Evolutionary conservation across 2,329 filamentous ascomycete species (phyloP).

Genomic region (Monilinia laxa): DNA sequence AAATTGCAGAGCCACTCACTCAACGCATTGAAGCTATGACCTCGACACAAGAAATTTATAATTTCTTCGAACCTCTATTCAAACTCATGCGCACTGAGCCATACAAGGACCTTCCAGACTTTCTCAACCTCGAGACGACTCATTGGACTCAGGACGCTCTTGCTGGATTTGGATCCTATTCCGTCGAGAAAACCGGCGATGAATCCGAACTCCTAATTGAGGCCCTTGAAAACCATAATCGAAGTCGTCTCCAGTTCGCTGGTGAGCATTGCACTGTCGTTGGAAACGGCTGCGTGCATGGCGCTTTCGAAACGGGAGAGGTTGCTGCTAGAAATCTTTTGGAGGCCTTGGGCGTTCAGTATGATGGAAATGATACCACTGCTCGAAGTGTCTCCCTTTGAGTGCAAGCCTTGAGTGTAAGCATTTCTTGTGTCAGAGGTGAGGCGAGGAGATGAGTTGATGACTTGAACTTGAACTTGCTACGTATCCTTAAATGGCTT

Average conservation of each 20-base stretch:
- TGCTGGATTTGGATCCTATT: slow-evolving; percentile 46
- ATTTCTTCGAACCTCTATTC: slow-evolving; percentile 48
- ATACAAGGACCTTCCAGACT: slow-evolving; percentile 45
- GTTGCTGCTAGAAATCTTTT: slow-evolving; percentile 45
- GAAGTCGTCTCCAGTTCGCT: slow-evolving; percentile 44
- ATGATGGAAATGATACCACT: slow-evolving; percentile 40
- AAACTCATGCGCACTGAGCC: slow-evolving; percentile 46
- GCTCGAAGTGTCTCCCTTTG: slow-evolving; percentile 30
- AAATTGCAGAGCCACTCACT: slow-evolving; percentile 47
- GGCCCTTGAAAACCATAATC: slow-evolving; percentile 43
- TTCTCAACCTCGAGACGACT: slow-evolving; percentile 45
- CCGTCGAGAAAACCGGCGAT: slow-evolving; percentile 48
- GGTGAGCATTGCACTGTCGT: slow-evolving; percentile 45
- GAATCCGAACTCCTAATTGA: slow-evolving; percentile 43
- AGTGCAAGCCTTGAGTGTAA: background rate
- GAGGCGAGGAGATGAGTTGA: slow-evolving; percentile 17
- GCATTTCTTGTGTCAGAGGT: slow-evolving; percentile 16
- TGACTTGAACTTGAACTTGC: slow-evolving; percentile 23
- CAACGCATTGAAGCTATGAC: slow-evolving; percentile 47
- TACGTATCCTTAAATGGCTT: slow-evolving; percentile 20
- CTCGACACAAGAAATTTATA: slow-evolving; percentile 42
- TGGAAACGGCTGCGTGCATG: slow-evolving; percentile 47
- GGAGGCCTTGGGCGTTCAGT: slow-evolving; percentile 41
- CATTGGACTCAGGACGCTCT: slow-evolving; percentile 47
- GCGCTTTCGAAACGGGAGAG: slow-evolving; percentile 47